Evolutionary conservation across 1,284 basidiomycete species (phyloP), one percentile per base, ranked within the genome.

Genomic region (Leucoagaricus sp.): DNA sequence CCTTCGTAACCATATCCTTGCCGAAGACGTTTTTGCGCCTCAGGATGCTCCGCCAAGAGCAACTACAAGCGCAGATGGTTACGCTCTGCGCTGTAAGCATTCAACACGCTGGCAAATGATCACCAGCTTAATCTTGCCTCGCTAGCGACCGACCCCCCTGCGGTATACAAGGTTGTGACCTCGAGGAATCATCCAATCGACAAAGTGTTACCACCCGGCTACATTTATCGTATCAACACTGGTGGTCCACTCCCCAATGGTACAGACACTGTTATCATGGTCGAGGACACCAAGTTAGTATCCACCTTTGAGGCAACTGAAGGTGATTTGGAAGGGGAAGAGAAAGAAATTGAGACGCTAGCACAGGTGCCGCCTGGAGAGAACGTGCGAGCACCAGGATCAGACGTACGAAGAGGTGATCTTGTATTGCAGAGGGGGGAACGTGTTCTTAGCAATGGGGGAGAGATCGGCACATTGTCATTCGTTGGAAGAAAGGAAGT

Each of bases 21-120:
- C 91, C 0, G 86, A 93, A 66, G 85, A 92, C 58, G 81, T 94
- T 0, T 72, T 76, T 54, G 86, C 91, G 1, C 72, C 81, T 0
- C 75, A 81, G 40, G 77, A 92, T 63, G 77, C 89, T 1, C 91
- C 91, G 2, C 66, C 70, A 10, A 79, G 79, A 0, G 71, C 76
- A 3, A 93, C 91, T 0, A 94, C 92, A 5, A 95, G 86, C 60
- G 91, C 94, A 9, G 93, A 95, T 67, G 94, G 93, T 1, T 96
- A 96, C 67, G 94, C 93, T 1, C 70, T 94, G 1, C 75, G 81
- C 63, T 85, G 89, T 90, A 66, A 58, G 82, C 58, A 21, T 25
- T 10, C 34, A 25, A n/a, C 12, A 23, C 31, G 53, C 38, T 15
- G 12, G 19, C 4, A 17, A 7, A 13, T 23, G 17, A 41, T 26